phyloP scores from a whole-genome alignment of 768 basidiomycete genomes.

The Russula abietina region DNA sequence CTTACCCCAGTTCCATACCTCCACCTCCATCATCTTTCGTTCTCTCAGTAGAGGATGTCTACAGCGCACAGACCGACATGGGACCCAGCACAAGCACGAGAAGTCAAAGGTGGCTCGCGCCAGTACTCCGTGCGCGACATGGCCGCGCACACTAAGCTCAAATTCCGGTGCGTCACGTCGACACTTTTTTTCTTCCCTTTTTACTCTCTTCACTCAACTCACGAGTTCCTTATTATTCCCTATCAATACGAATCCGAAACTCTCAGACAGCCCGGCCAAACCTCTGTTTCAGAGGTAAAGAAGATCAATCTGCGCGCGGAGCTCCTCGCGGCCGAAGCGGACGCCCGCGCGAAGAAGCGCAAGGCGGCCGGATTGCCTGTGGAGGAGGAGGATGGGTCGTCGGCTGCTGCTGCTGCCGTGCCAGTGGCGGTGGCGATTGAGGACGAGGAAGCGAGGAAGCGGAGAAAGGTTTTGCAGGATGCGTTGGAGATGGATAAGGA shows the following conservation, averaged over 20 bases:
- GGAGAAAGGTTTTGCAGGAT: slow-evolving; percentile 82
- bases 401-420: too few species aligned
- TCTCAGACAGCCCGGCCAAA: slow-evolving; percentile 85
- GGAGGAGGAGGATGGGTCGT: slow-evolving; percentile 29
- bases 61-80: slow-evolving; percentile 95
- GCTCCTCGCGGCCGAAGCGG: slow-evolving; percentile 77
- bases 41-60: slow-evolving; percentile 39
- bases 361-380: slow-evolving; percentile 72
- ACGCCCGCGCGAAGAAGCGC: slow-evolving; percentile 83
- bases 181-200: background rate
- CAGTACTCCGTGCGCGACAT: slow-evolving; percentile 92
- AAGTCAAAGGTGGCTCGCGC: slow-evolving; percentile 86
- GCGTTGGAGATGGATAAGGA: slow-evolving; percentile 86
- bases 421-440: slow-evolving; percentile 34
- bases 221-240: background rate
- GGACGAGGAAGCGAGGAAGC: slow-evolving; percentile 66
- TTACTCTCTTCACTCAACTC: background rate
- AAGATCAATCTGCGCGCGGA: slow-evolving; percentile 80
- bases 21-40: too few species aligned
- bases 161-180: slow-evolving; percentile 64
- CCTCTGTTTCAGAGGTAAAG: slow-evolving; percentile 66
- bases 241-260: background rate
- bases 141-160: slow-evolving; percentile 94
- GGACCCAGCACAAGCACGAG: slow-evolving; percentile 92
- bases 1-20: background rate